Evolutionary conservation across 2,329 filamentous ascomycete species (phyloP).

Genomic region (Podosphaera aphanis): DNA sequence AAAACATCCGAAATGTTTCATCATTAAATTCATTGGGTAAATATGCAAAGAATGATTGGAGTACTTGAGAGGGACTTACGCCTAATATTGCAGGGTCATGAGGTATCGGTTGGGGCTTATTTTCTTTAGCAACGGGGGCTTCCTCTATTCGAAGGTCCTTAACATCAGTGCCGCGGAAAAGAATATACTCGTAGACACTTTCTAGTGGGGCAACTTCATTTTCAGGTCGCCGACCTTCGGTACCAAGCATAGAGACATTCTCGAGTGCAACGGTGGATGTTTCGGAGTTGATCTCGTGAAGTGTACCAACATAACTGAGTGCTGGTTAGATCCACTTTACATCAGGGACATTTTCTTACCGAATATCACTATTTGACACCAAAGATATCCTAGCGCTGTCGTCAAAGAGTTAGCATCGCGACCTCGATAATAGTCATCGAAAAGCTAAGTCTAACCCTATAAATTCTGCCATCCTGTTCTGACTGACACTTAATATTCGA

Average conservation of each 20-base stretch:
- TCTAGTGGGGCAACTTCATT: slow-evolving; percentile 70
- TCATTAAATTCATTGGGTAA: slow-evolving; percentile 29
- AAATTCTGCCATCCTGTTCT: slow-evolving; percentile 30
- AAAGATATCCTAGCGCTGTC: slow-evolving; percentile 73
- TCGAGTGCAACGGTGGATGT: slow-evolving; percentile 91
- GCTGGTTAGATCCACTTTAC: slow-evolving; percentile 7
- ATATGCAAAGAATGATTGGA: background rate
- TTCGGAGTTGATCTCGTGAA: slow-evolving; percentile 96
- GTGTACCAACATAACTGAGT: slow-evolving; percentile 70
- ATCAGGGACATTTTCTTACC: slow-evolving; percentile 30
- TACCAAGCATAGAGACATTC: slow-evolving; percentile 84
- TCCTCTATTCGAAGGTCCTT: slow-evolving; percentile 93
- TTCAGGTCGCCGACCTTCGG: slow-evolving; percentile 65
- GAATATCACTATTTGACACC: slow-evolving; percentile 93
- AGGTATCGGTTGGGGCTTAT: slow-evolving; percentile 54
- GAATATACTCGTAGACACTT: slow-evolving; percentile 92
- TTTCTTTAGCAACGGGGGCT: slow-evolving; percentile 48
- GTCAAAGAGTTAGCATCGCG: slow-evolving; percentile 8
- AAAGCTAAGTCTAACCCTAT: slow-evolving; percentile 25
- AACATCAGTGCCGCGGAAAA: slow-evolving; percentile 93
- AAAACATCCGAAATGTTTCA: slow-evolving; percentile 98
- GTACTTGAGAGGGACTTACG: slow-evolving; percentile 38
- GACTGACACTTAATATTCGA: slow-evolving; percentile 5
- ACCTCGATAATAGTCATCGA: background rate
- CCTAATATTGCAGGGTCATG: slow-evolving; percentile 92